Base-by-base conservation (phyloP, 2,329 filamentous ascomycete species). In the Pseudocercospora cruenta region DNA sequence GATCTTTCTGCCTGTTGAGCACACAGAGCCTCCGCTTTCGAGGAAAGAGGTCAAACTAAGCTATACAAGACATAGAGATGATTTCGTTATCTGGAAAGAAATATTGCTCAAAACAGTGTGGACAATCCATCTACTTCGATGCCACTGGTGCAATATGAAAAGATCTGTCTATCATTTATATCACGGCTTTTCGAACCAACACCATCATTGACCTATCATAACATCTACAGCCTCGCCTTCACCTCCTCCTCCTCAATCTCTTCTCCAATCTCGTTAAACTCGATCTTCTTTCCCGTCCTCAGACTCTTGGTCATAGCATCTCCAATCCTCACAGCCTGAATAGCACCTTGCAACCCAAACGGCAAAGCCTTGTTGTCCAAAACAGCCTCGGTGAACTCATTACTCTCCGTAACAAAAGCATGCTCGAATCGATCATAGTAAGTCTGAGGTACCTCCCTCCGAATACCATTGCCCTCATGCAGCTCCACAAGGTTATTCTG, bases 341-440 rank as follows among this genome's bases (percentile, higher is more conserved):
- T 85, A 1, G 87, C 87, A 19, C 86, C 85, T 31, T 78, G 76
- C 55, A 90, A 74, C 76, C 85, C 84, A 71, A 90, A 81, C 0
- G 87, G 87, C 57, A 88, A 76, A 14, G 81, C 77, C 19, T 78
- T 85, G 68, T 85, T 78, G 67, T 90, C 86, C 60, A 90, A 76
- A 64, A 86, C 86, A 16, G 80, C 82, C 12, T 83, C 85, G 0
- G 86, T 87, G 69, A 90, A 90, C 76, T 90, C 87, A 64, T 87
- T 85, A 5, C 85, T 84, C 77, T 91, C 87, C 12, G 79, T 84
- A n/a, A 88, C 84, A 73, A 90, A 90, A 0, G 88, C 88, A 26
- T 85, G 78, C 69, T 86, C 82, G 72, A 90, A 90, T 0, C 88
- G 79, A 49, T 85, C 88, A 73, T 87, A 90, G 75, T 89, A 90